Percentiles rank a stretch among this genome's conserved stretches.
Conservation (phyloP, 208 protist genomes). For the Trypanosoma melophagium region DNA sequence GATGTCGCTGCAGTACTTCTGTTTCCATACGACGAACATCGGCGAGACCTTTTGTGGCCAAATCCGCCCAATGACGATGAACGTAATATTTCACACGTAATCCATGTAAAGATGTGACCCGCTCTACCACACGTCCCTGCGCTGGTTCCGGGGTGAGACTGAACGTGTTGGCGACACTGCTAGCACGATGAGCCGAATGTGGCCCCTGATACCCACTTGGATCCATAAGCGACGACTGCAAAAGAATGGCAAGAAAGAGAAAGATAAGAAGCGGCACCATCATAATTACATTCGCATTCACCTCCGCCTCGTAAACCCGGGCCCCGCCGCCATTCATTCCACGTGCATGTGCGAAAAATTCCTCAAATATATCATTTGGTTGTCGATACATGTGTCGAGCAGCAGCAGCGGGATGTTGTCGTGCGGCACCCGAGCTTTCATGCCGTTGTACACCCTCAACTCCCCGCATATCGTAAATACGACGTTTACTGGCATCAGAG, state of each 20-base stretch:
- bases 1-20: slow-evolving; percentile 67
- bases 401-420: slow-evolving; percentile 1
- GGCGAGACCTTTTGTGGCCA: neutral
- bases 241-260: slow-evolving; percentile 66
- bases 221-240: slow-evolving; percentile 64
- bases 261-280: slow-evolving; percentile 70
- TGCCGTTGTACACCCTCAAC: slow-evolving; percentile 81
- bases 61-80: slow-evolving; percentile 41
- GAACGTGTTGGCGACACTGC: slow-evolving; percentile 30
- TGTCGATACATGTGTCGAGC: slow-evolving; percentile 15
- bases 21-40: slow-evolving; percentile 46
- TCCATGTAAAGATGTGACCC: slow-evolving; percentile 55
- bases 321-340: slow-evolving; percentile 12
- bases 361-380: slow-evolving; percentile 67
- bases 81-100: slow-evolving; percentile 74
- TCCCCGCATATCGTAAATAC: slow-evolving; percentile 80
- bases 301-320: slow-evolving; percentile 35
- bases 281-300: slow-evolving; percentile 58
- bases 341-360: slow-evolving; percentile 49
- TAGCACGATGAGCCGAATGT: slow-evolving; percentile 6
- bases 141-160: slow-evolving; percentile 63
- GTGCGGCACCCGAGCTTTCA: slow-evolving; percentile 51
- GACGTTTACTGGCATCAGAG: slow-evolving; percentile 72
- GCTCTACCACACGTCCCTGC: slow-evolving; percentile 48
- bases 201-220: slow-evolving; percentile 35